Conservation (phyloP, 345 rosid species). For the Hypericum androsaemum region DNA sequence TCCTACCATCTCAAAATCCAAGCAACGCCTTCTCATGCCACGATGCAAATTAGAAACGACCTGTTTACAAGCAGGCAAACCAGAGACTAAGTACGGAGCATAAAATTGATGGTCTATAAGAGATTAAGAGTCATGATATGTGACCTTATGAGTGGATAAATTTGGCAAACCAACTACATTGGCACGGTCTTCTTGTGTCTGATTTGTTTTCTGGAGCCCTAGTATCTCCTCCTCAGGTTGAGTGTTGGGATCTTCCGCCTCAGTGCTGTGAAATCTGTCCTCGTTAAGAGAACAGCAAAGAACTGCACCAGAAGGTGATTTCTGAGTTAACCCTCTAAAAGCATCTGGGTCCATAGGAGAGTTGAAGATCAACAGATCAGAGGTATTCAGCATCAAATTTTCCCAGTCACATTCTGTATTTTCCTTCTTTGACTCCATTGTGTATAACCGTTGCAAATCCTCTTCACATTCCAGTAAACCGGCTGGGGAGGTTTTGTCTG, state of each 20-base stretch:
- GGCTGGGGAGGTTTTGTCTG: constrained; percentile 23
- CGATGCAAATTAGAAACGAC: constrained; percentile 49
- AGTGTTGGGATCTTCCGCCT: constrained; percentile 23
- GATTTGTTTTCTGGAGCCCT: constrained; percentile 16
- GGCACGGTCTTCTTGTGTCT: constrained; percentile 4
- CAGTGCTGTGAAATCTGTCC: constrained; percentile 16
- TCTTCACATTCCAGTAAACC: constrained; percentile 23
- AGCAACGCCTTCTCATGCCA: constrained; percentile 87
- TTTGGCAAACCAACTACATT: not conserved
- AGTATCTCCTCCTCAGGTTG: constrained; percentile 30
- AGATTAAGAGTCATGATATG: too few species aligned
- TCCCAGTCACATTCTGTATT: constrained; percentile 44
- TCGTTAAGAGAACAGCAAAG: constrained; percentile 31
- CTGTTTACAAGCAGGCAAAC: constrained; percentile 28
- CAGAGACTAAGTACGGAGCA: not conserved
- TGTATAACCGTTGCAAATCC: constrained; percentile 20
- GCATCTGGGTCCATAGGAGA: constrained; percentile 61
- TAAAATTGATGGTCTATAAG: too few species aligned
- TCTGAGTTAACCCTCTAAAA: constrained; percentile 50
- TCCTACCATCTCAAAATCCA: constrained; percentile 71
- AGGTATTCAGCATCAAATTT: constrained; percentile 35
- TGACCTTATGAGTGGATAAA: too few species aligned
- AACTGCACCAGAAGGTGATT: constrained; percentile 24
- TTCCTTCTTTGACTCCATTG: constrained; percentile 28
- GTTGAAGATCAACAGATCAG: constrained; percentile 60